phyloP scores from a whole-genome alignment of 2,329 filamentous ascomycete species.

The Corynespora cassiicola region DNA sequence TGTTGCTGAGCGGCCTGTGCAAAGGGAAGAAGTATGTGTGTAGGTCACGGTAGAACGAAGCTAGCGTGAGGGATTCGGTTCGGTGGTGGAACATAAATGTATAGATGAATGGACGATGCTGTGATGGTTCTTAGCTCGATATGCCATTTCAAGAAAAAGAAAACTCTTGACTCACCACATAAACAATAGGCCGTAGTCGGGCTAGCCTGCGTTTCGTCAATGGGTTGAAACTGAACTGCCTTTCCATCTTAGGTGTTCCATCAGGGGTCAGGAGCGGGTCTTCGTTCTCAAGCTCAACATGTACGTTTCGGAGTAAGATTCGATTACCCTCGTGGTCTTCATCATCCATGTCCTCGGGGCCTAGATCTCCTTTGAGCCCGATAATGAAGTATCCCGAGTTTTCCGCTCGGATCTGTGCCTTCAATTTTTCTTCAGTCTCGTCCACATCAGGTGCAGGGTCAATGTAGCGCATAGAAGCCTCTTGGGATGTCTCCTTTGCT shows the following conservation, averaged over 20 bases:
- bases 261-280: conserved; percentile 18
- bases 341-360: conserved; percentile 58
- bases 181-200: conserved; percentile 71
- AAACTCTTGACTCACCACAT: conserved; percentile 56
- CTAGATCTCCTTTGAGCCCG: conserved; percentile 70
- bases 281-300: conserved; percentile 66
- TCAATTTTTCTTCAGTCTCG: conserved; percentile 67
- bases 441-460: conserved; percentile 50
- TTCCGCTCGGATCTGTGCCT: conserved; percentile 52
- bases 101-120: conserved; percentile 76
- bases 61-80: conserved; percentile 60
- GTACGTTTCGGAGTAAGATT: conserved; percentile 69
- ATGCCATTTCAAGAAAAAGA: neutral
- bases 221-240: conserved; percentile 16
- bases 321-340: conserved; percentile 49
- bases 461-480: conserved; percentile 39
- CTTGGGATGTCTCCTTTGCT: conserved; percentile 22
- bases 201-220: conserved; percentile 16
- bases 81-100: conserved; percentile 72
- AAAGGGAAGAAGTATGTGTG: conserved; percentile 59
- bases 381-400: conserved; percentile 68
- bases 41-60: conserved; percentile 56
- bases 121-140: conserved; percentile 1
- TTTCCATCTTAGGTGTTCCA: conserved; percentile 27
- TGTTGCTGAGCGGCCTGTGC: conserved; percentile 52